A percentile compares a stretch with the other conserved stretches of the same genome.
These are phyloP conservation scores for Cenchrus fungigraminus DNA, from an alignment of 176 grass and related monocot genomes.

Conservation along the genomic window DNA sequence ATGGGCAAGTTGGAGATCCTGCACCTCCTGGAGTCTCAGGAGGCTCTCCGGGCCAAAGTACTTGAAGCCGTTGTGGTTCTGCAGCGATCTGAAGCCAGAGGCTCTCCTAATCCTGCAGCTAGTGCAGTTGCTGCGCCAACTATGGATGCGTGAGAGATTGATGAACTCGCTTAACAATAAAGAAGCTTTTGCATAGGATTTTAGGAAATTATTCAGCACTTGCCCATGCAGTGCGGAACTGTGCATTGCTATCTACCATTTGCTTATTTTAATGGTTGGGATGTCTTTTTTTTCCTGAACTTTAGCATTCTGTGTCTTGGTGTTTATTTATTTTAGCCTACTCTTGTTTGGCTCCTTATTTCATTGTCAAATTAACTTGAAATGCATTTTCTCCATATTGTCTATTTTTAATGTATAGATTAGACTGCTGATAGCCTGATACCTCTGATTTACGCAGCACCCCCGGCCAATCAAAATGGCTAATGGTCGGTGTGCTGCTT, in stretches of 20 bases:
- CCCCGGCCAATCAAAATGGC: background rate
- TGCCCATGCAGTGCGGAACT: background rate
- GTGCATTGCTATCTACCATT: background rate
- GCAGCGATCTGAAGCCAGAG: background rate
- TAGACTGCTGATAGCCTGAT: background rate
- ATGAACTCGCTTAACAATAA: background rate
- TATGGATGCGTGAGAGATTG: background rate
- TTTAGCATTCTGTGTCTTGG: background rate
- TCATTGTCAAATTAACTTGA: background rate
- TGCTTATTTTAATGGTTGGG: background rate
- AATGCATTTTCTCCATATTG: background rate
- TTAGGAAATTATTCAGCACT: background rate
- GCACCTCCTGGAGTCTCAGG: constrained; percentile 49
- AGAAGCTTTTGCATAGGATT: background rate
- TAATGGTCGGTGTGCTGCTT: too few relatives aligned
- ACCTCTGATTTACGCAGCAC: background rate
- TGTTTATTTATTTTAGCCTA: background rate
- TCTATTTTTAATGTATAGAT: background rate
- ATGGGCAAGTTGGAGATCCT: constrained; percentile 57
- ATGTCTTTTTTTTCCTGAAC: background rate
- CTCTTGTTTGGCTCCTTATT: background rate
- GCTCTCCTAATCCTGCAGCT: background rate
- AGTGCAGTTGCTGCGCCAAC: background rate
- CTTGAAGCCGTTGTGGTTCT: constrained; percentile 46
- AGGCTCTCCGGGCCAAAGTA: constrained; percentile 45